Base-by-base conservation (phyloP, 305 asterid species). In the Solanum chacoense region DNA sequence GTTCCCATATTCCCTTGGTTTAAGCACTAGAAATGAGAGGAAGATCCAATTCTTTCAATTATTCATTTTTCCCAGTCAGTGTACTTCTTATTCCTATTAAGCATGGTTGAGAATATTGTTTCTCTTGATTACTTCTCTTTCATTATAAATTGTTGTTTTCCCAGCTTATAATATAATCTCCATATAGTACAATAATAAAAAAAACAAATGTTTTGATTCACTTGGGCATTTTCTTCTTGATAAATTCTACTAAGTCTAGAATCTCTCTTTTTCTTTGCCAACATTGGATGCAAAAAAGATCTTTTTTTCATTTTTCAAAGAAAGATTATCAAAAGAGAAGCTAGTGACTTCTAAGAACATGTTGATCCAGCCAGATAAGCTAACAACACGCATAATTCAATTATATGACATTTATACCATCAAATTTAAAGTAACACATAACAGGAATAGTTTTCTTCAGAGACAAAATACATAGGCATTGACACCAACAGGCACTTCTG, bases 31-130 rank as follows among this genome's bases (percentile, higher is more conserved):
- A 32, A 65, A 37, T 38, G 29, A 29, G 81, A 29, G 71, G 71
- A 86, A 86, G n/a, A 86, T 28, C 11, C 88, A 86, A 31, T 38
- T 86, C 69, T 69, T 86, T 86, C 40, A 71, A 18, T 86, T 86
- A 8, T 71, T 32, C 18, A 24, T 71, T 85, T 35, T 71, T 5
- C 80, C 65, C 29, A 11, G 45, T 37, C 88, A 28, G 77, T 29
- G 4, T 5, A 36, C 50, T 86, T 14, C 65, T 38, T 14, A 67
- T 71, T 86, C 31, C 11, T 24, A 37, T 69, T 73, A 63, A 67
- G 29, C 72, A 81, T 45, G 72, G 40, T 45, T 45, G 40, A 81
- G 37, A 26, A 45, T 80, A 18, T 12, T 45, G 86, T 10, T 5
- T 81, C 28, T 50, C 72, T 81, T 50, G 34, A 63, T 83, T 18